Base-by-base conservation (phyloP, 192 early-diverging fungal genomes). In the Podila horticola region DNA sequence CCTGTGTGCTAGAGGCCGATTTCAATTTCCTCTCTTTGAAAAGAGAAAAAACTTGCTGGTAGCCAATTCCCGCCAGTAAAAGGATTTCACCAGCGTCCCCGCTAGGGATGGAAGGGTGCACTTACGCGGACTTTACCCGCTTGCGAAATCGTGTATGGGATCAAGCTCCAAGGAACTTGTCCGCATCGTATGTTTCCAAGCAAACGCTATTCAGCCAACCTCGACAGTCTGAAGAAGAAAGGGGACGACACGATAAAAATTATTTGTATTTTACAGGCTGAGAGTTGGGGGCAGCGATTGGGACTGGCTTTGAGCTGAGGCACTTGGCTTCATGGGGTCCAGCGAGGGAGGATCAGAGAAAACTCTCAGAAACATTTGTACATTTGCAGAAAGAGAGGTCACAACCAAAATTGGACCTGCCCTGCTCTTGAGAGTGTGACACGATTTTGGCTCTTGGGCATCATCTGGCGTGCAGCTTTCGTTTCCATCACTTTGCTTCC, bases 151-250 rank as follows among this genome's bases (percentile, higher is more conserved):
- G 19, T 71, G 65, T 58, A 34, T 58, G 51, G 69, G 75, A 79
- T 79, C 75, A 67, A 17, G 11, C 11, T 2, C 41, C 41, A 36
- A 33, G 58, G 38, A 51, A 57, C 13, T n/a, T 62, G 34, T 22
- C 36, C 24, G 3, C n/a, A 36, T 45, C 33, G 22, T 41, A 10
- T 71, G 75, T 79, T 79, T 79, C 69, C 75, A 79, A 79, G 75
- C 75, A 79, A 79, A 79, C 75, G 75, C 75, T 79, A 79, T 79
- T 79, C 75, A 79, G 75, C 75, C 75, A 60, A 49, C 75, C 75
- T 71, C 58, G 61, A 64, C 69, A 71, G 75, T 33, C 65, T 62
- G 19, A 24, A 30, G 59, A 11, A 33, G 24, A 30, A 62, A 64
- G 20, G 8, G 0, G 24, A 22, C 9, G 22, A 10, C 13, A 2